A percentile compares a stretch with the other conserved stretches of the same genome.
Conservation (phyloP, 148 eudicot genomes). For the Rhododendron ferrugineum region DNA sequence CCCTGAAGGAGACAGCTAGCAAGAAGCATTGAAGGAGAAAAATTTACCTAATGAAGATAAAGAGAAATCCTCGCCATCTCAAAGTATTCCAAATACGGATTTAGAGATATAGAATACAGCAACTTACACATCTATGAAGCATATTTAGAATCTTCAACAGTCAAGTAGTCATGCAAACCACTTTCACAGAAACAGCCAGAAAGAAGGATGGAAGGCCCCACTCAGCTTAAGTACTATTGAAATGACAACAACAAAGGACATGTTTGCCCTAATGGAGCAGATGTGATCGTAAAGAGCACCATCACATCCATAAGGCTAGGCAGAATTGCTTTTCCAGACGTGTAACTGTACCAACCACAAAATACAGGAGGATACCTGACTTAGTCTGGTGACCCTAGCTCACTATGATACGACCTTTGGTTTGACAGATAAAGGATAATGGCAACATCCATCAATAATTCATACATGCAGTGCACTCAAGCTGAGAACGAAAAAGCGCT, state of each 20-base stretch:
- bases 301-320: slow-evolving; percentile 31
- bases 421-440: not conserved
- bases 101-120: not conserved
- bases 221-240: not conserved
- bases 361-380: slow-evolving; percentile 29
- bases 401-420: not conserved
- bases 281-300: slow-evolving; percentile 9
- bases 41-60: too few relatives aligned
- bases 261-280: slow-evolving; percentile 23
- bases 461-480: not conserved
- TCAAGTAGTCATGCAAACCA: not conserved
- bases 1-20: not conserved
- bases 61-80: not conserved
- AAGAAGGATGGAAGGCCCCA: too few relatives aligned
- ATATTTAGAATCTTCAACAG: not conserved
- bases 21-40: not conserved
- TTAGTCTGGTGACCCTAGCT: slow-evolving; percentile 15
- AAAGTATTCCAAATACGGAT: too few relatives aligned
- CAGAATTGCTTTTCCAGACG: slow-evolving; percentile 29
- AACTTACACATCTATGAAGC: not conserved
- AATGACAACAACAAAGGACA: not conserved
- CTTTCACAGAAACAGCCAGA: not conserved
- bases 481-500: not conserved
- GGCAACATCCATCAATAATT: not conserved
- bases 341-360: slow-evolving; percentile 35